Percentiles rank a stretch among this genome's conserved stretches.
phyloP scores from a whole-genome alignment of 1,139 yeast genomes.

The Fermentozyma sake region DNA sequence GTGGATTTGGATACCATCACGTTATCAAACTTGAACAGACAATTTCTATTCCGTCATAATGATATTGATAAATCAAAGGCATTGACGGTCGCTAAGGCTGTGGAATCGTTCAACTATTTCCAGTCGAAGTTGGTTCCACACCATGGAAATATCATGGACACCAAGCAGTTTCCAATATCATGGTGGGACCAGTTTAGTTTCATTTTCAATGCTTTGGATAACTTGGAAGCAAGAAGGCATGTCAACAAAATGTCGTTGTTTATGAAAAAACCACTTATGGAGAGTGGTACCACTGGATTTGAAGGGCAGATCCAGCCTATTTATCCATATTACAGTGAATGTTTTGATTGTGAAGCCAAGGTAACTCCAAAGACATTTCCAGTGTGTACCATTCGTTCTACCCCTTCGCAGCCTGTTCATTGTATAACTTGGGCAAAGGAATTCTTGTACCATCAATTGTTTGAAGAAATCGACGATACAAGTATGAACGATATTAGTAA shows the following conservation, averaged over 20 bases:
- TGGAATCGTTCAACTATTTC: constrained; percentile 68
- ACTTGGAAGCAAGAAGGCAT: constrained; percentile 85
- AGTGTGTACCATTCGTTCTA: constrained; percentile 93
- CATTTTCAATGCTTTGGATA: constrained; percentile 90
- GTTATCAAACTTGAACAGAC: constrained; percentile 85
- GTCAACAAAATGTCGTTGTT: constrained; percentile 82
- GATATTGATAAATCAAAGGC: constrained; percentile 88
- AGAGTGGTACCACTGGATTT: constrained; percentile 93
- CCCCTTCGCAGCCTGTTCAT: constrained; percentile 95
- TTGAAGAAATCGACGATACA: constrained; percentile 49
- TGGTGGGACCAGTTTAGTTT: constrained; percentile 83
- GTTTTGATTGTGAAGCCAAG: constrained; percentile 88
- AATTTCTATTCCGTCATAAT: constrained; percentile 79
- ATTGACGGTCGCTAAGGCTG: constrained; percentile 77
- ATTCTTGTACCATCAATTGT: constrained; percentile 77
- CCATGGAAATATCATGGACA: constrained; percentile 86
- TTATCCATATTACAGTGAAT: constrained; percentile 75
- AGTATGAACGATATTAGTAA: constrained; percentile 23
- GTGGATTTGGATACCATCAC: constrained; percentile 96
- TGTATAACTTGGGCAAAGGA: constrained; percentile 98
- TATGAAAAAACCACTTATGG: constrained; percentile 73
- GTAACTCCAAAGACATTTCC: constrained; percentile 90
- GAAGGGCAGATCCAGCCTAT: constrained; percentile 94
- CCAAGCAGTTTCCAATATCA: constrained; percentile 58
- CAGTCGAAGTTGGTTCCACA: constrained; percentile 68